Base-by-base conservation (phyloP, 495 filamentous ascomycete genomes). In the Ramalina intermedia region DNA sequence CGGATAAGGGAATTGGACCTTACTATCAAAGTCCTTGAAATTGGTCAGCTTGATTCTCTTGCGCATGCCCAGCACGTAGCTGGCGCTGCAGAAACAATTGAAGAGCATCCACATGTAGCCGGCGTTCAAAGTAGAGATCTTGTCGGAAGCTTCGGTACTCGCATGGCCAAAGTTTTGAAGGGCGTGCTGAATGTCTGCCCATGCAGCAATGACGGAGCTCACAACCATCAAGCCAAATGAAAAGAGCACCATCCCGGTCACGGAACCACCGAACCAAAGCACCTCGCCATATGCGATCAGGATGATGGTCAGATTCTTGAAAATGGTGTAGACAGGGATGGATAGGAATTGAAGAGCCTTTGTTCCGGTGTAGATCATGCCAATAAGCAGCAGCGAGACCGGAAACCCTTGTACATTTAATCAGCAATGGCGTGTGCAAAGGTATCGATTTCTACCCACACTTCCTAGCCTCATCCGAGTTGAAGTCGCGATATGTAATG, bases 1-100 rank as follows among this genome's bases (percentile, higher is more conserved):
- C 0, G 18, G 9, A 1, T 12, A 6, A 17, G 11, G 27, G 4
- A 33, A 11, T 37, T 33, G 43, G 23, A 24, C 77, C 90, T 67
- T 78, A 96, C 89, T 94, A 66, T 99, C 91, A 69, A 93, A 96
- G 61, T 99, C 91, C 72, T 95, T 96, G 69, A 99, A 96, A 74
- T 95, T 96, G 66, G 93, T 96, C 71, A 94, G 75, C 79, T 96
- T 96, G 61, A 96, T 96, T 47, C 93, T 79, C 76, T 99, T 99
- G 61, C 90, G 79, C 93, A 96, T 99, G 51, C 82, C 76, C 39
- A 99, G 68, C 33, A 96, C 70, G 57, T 94, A 99, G 20, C 85
- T 77, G 11, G 91, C 88, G 26, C 82, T 90, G 73, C 88, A 95
- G 64, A 99, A 77, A 58, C 94, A 95, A 70, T 99, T 99, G 66